Evolutionary conservation across 495 filamentous ascomycete species (phyloP), one percentile per base, ranked within the genome.

Genomic region (Bombardia bombarda): DNA sequence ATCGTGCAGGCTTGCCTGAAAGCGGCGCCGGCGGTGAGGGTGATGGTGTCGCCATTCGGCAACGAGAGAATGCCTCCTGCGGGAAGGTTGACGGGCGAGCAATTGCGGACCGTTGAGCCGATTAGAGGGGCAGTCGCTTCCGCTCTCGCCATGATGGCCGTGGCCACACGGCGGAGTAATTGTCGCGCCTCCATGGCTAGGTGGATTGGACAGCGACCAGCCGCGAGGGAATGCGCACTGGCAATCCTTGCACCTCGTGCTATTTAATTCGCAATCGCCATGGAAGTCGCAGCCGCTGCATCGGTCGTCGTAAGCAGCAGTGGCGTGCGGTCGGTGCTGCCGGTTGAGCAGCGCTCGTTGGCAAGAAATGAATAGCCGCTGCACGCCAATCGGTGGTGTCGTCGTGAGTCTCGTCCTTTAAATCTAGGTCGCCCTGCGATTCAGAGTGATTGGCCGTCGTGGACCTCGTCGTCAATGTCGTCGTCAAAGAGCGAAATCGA

Each of bases 1-100:
- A 65, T 63, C 3, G 79, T 77, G 53, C 83, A 87, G 14, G 72
- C 52, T 4, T 82, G 83, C 40, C 76, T 74, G 50, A 74, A 86
- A 19, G 80, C 61, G 31, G 76, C 81, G 49, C 79, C 75, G 42
- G 69, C 67, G 18, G 69, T 73, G 44, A 90, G 70, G 5, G 79
- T 83, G 25, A 86, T 58, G 31, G 73, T 52, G 16, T 70, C 72
- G 33, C 74, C 66, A 40, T 73, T 72, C 40, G 74, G 72, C 35
- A 88, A 53, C 42, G 72, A 72, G 10, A 87, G 53, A 26, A 79
- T 56, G 10, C 82, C 83, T 62, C 71, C 72, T 25, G 66, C 62
- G 6, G 82, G 80, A 13, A 90, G 69, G 18, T 77, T 69, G 55
- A 82, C 4, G 25, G 41, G 42, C 46, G 48, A 17, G 49, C 58